Evolutionary conservation across 2,329 filamentous ascomycete species (phyloP).

Genomic region (Paecilomyces sp.): DNA sequence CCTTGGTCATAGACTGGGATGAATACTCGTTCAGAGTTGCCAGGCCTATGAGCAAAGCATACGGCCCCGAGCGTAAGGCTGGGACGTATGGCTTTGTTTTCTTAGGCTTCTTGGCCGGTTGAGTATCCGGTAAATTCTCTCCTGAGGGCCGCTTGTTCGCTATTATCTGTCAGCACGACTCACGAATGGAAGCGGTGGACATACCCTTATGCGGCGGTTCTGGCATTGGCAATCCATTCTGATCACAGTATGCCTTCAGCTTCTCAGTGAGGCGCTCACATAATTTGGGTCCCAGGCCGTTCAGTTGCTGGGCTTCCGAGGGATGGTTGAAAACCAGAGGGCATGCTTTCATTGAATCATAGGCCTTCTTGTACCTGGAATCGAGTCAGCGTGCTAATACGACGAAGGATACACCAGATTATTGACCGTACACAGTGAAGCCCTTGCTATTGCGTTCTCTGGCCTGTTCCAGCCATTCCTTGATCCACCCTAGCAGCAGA

Average conservation of each 20-base stretch:
- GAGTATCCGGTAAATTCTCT: slow-evolving; percentile 21
- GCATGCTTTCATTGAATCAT: slow-evolving; percentile 68
- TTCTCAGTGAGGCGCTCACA: slow-evolving; percentile 61
- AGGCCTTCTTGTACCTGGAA: slow-evolving; percentile 64
- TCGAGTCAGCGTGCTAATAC: slow-evolving; percentile 4
- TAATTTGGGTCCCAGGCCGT: slow-evolving; percentile 65
- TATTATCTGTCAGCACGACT: slow-evolving; percentile 14
- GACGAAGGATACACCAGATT: neutral
- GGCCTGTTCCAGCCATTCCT: slow-evolving; percentile 68
- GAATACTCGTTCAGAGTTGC: slow-evolving; percentile 51
- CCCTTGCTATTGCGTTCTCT: slow-evolving; percentile 64
- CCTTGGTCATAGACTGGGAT: slow-evolving; percentile 56
- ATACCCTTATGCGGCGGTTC: slow-evolving; percentile 44
- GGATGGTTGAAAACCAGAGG: slow-evolving; percentile 66
- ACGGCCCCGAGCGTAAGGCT: slow-evolving; percentile 63
- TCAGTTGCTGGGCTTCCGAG: slow-evolving; percentile 63
- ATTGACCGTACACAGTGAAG: slow-evolving; percentile 40
- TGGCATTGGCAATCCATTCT: slow-evolving; percentile 63
- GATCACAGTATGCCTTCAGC: slow-evolving; percentile 50
- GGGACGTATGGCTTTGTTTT: slow-evolving; percentile 64
- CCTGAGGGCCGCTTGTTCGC: slow-evolving; percentile 23
- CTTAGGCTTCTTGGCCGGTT: slow-evolving; percentile 48
- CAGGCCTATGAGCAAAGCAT: slow-evolving; percentile 63
- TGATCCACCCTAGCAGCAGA: slow-evolving; percentile 64
- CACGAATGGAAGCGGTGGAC: neutral